A percentile compares a stretch with the other conserved stretches of the same genome.
Conservation (phyloP, 495 filamentous ascomycete species). For the Margaritispora aquatica region DNA sequence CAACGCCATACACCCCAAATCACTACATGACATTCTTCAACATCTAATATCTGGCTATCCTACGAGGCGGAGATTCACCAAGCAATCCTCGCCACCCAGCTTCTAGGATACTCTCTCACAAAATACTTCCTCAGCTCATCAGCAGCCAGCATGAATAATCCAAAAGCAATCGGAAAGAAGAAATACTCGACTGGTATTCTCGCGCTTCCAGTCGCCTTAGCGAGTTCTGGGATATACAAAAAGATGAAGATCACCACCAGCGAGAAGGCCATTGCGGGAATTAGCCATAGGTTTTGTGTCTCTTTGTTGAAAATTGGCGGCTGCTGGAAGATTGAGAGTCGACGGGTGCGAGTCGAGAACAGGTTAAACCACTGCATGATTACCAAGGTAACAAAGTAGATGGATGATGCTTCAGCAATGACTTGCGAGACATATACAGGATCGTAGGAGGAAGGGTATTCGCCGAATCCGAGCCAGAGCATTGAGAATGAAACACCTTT, state of each 20-base stretch:
- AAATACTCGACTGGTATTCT: slow-evolving; percentile 56
- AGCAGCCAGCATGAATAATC: slow-evolving; percentile 49
- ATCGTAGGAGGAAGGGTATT: slow-evolving; percentile 36
- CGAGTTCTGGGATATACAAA: slow-evolving; percentile 54
- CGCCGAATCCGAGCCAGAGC: slow-evolving; percentile 56
- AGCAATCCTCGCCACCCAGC: slow-evolving; percentile 39
- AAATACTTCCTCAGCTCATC: slow-evolving; percentile 52
- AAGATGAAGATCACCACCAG: slow-evolving; percentile 58
- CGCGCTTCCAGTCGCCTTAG: slow-evolving; percentile 44
- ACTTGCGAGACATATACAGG: slow-evolving; percentile 38
- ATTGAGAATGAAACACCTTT: slow-evolving; percentile 49
- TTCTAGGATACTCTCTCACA: slow-evolving; percentile 41
- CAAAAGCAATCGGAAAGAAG: slow-evolving; percentile 60
- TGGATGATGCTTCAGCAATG: slow-evolving; percentile 52
- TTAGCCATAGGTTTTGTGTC: slow-evolving; percentile 55
- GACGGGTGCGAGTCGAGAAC: slow-evolving; percentile 53
- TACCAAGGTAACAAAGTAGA: slow-evolving; percentile 71
- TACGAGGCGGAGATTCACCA: no score
- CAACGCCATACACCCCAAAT: background rate
- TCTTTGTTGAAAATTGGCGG: slow-evolving; percentile 51
- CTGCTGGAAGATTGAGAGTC: slow-evolving; percentile 61
- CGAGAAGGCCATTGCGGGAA: slow-evolving; percentile 58
- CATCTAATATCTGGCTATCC: no score
- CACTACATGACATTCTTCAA: no score
- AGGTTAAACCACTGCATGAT: slow-evolving; percentile 73